Base-by-base conservation (phyloP, 2,329 filamentous ascomycete species). In the Hypoxylon sp. region DNA sequence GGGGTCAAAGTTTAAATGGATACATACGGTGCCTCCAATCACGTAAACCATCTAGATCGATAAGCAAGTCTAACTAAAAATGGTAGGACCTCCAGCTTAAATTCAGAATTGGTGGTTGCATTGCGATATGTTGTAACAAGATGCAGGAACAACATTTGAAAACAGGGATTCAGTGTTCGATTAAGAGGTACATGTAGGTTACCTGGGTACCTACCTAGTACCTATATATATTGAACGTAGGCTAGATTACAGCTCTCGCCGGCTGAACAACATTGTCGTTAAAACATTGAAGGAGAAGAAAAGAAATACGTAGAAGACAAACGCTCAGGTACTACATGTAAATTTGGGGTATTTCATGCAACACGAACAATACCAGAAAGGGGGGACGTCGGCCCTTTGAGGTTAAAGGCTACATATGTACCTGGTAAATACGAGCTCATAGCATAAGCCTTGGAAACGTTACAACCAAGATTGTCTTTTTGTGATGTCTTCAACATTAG, bases 371-470 rank as follows among this genome's bases (percentile, higher is more conserved):
- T 14, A 55, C 37, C 11, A 31, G 13, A 11, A 5, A 37, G 14
- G 35, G 11, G 35, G 35, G 8, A 44, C 8, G 14, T 44, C 39
- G 39, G 39, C 39, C 39, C 39, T 44, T 44, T 44, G 39, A 17
- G 39, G 39, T 22, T 8, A 8, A 17, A 22, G 33, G 47, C n/a
- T 29, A 51, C n/a, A 33, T 19, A 5, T 24, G 14, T 10, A 33
- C 17, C 14, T 31, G 13, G 57, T 59, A 59, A 59, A 67, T 59
- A 59, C 59, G 59, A 67, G 50, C 17, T 50, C 19, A 51, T 31
- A 5, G 31, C 35, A 46, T 52, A 50, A 63, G 59, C 59, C 48
- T 19, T 63, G 65, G 54, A 57, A 63, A 60, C 65, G 50, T 60
- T 63, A 60, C 65, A 60, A 22, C 19, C 19, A 22, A 22, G 19